phyloP scores from a whole-genome alignment of 2,329 filamentous ascomycete species.

The Scedosporium dehoogii region DNA sequence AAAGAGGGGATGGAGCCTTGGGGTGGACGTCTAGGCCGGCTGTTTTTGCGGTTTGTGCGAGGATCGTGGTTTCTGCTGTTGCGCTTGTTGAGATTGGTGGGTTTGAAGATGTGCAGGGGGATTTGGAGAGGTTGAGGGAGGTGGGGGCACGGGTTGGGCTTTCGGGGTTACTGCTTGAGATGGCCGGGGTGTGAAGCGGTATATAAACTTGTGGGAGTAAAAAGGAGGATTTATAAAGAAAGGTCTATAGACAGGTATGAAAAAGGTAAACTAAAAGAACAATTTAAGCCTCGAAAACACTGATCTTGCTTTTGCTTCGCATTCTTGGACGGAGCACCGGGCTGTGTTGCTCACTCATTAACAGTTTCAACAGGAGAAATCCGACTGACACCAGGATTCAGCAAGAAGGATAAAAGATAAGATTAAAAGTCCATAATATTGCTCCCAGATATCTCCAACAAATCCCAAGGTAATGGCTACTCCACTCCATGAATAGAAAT shows the following conservation, averaged over 20 bases:
- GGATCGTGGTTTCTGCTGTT: conserved; percentile 30
- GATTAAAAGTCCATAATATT: neutral
- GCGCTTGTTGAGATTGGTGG: conserved; percentile 19
- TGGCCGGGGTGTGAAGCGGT: neutral
- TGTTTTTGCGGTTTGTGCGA: conserved; percentile 51
- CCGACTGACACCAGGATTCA: neutral
- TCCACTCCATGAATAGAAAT: neutral
- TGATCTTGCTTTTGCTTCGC: too few species aligned
- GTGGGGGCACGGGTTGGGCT: conserved; percentile 8
- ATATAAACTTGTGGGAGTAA: neutral
- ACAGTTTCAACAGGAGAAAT: too few species aligned
- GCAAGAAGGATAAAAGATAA: neutral
- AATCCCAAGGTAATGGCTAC: neutral
- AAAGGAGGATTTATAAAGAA: neutral
- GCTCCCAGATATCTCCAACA: neutral
- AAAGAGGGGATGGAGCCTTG: conserved; percentile 48
- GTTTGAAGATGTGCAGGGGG: conserved; percentile 10
- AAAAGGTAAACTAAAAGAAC: neutral
- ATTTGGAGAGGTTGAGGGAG: conserved; percentile 6
- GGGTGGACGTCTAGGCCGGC: conserved; percentile 63
- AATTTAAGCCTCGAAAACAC: too few species aligned
- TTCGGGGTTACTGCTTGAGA: conserved; percentile 11
- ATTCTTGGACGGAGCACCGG: too few species aligned
- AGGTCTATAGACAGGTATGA: neutral
- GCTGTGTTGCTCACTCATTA: too few species aligned